Evolutionary conservation across 768 basidiomycete genomes (phyloP).

Genomic region (Phaeolepiota aurea): DNA sequence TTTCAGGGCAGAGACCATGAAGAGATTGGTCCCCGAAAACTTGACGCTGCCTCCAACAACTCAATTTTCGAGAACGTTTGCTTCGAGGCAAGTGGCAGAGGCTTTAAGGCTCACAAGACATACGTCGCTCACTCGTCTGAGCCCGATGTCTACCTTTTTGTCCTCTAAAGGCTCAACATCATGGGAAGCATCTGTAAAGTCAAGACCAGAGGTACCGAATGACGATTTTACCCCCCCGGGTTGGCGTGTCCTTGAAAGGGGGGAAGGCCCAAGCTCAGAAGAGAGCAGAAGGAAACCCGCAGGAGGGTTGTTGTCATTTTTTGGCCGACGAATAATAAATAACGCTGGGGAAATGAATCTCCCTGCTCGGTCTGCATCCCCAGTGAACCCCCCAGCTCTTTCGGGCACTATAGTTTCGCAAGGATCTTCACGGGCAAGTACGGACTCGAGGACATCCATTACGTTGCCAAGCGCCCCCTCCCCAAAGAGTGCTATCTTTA

Average conservation of each 20-base stretch:
- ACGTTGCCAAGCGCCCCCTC: background rate
- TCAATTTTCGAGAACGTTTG: slow-evolving; percentile 47
- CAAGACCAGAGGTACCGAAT: slow-evolving; percentile 33
- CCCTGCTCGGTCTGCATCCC: slow-evolving; percentile 11
- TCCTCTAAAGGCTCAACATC: slow-evolving; percentile 66
- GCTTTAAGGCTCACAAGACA: slow-evolving; percentile 61
- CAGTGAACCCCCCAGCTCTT: slow-evolving; percentile 4
- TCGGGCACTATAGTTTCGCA: background rate
- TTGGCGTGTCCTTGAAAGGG: slow-evolving; percentile 62
- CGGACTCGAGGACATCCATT: slow-evolving; percentile 1
- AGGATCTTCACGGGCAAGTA: slow-evolving; percentile 10
- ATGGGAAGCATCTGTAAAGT: slow-evolving; percentile 66
- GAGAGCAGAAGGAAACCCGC: slow-evolving; percentile 45
- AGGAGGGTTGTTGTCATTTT: slow-evolving; percentile 67
- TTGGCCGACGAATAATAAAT: slow-evolving; percentile 32
- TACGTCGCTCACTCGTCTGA: slow-evolving; percentile 38
- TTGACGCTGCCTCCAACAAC: slow-evolving; percentile 38
- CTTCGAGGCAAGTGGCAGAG: slow-evolving; percentile 49
- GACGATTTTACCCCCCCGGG: slow-evolving; percentile 61
- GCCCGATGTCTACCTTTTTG: slow-evolving; percentile 65
- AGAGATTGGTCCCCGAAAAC: slow-evolving; percentile 42
- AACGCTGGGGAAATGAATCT: slow-evolving; percentile 11
- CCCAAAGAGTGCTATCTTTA: background rate
- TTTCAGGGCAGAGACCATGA: slow-evolving; percentile 13
- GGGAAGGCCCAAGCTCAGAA: slow-evolving; percentile 18